Evolutionary conservation across 1,284 basidiomycete genomes (phyloP), one percentile per base, ranked within the genome.

Genomic region (Malassezia globosa): DNA sequence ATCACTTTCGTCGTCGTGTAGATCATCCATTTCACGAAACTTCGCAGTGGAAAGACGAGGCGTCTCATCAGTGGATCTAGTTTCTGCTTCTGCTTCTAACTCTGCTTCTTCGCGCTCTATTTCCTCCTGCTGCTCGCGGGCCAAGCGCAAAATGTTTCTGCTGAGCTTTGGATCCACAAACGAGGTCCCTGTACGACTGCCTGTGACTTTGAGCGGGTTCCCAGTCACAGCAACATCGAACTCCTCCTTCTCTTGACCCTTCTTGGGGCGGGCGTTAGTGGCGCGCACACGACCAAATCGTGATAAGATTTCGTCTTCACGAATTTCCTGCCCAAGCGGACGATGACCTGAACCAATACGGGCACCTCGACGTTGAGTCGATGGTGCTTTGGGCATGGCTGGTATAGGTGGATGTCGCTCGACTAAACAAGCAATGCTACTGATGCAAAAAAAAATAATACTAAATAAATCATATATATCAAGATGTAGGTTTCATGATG

Each of bases 111-210:
- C 71, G 5, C 58, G 49, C 34, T 72, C 72, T 26, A 74, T 60
- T 72, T 97, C 94, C 66, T 88, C 82, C 73, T 96, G 90, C 73
- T 97, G 94, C 61, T 86, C 83, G 63, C 81, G 79, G 10, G 92
- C 92, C 48, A 97, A 80, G 65, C 89, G 82, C 61, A 97, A 84
- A 51, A 97, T 96, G 64, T 83, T 85, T 55, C 80, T 78, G 1
- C 87, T 94, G 16, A 83, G 84, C 73, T 86, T 87, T 5, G 65
- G 65, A 37, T 71, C 68, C 46, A 71, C 62, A 53, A 58, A 66
- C 43, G 58, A 60, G 23, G 59, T 58, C 14, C 59, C 58, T 1
- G 63, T 48, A 37, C 58, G 64, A 22, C 56, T 55, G 16, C 61
- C 63, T 4, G 51, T 58, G 26, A 67, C 51, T 50, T 64, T 64